A percentile compares a stretch with the other conserved stretches of the same genome.
These are phyloP conservation scores for Penicillium samsonianum DNA, from an alignment of 495 filamentous ascomycete genomes.

Conservation along the genomic window DNA sequence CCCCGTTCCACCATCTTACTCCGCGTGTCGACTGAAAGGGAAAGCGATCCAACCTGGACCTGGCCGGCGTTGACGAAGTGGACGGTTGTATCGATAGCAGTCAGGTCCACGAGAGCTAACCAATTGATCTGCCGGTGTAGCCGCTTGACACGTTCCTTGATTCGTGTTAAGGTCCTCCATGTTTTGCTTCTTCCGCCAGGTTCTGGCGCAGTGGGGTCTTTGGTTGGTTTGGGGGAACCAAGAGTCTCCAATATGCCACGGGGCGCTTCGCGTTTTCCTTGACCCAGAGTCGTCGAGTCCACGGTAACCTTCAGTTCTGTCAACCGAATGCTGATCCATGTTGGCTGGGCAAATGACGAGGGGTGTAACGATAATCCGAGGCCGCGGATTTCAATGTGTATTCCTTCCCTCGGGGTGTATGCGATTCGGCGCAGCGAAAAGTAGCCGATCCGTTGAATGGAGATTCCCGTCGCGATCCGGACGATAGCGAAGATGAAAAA, in stretches of 20 bases:
- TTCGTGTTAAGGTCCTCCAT: constrained; percentile 71
- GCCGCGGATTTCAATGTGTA: constrained; percentile 86
- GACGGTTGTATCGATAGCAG: constrained; percentile 76
- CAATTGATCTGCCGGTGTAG: constrained; percentile 85
- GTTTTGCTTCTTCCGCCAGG: constrained; percentile 60
- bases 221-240: constrained; percentile 27
- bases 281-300: constrained; percentile 63
- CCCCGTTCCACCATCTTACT: constrained; percentile 88
- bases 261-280: constrained; percentile 40
- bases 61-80: constrained; percentile 77
- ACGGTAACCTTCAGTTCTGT: constrained; percentile 82
- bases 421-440: constrained; percentile 86
- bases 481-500: constrained; percentile 93
- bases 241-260: constrained; percentile 26
- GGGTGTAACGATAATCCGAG: constrained; percentile 85
- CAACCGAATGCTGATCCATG: constrained; percentile 90
- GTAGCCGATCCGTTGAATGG: constrained; percentile 92
- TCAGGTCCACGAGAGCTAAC: constrained; percentile 86
- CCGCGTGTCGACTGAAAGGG: constrained; percentile 85
- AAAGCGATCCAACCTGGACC: constrained; percentile 80
- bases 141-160: constrained; percentile 82
- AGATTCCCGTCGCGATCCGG: constrained; percentile 89
- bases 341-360: constrained; percentile 93
- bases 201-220: constrained; percentile 25
- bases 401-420: constrained; percentile 81